Base-by-base conservation (phyloP, 768 basidiomycete species). In the Holtermannia corniformis region DNA sequence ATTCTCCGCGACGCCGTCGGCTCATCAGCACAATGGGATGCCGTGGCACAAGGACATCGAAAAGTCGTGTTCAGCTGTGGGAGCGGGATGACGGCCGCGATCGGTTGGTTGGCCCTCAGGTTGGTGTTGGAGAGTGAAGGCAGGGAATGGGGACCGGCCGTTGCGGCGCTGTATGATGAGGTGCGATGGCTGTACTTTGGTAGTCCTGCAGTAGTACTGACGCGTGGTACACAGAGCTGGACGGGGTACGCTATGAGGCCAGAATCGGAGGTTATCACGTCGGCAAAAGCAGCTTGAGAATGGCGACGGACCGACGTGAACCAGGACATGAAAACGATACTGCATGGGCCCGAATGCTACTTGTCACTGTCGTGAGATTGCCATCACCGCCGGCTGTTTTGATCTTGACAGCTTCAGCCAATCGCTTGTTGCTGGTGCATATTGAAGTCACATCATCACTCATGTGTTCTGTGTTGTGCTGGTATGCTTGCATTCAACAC, bases 71-170 rank as follows among this genome's bases (percentile, higher is more conserved):
- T 85, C 12, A 85, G 78, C 54, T 99, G 93, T 74, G 93, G 93
- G 47, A 93, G 88, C 66, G 93, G 93, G 42, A 96, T 99, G 93
- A 95, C 92, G n/a, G 93, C 93, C 11, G 87, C 81, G 2, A 77
- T 96, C 13, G 77, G 96, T 4, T 96, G 95, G 92, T 77, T 96
- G 53, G 91, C 88, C n/a, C 76, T 95, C 57, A 81, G 85, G 68
- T 63, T 85, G 32, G 62, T 90, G 44, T 62, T 55, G 26, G 60
- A 62, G 44, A 55, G 21, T 14, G 40, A 56, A 19, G 82, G 81
- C 13, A 79, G 80, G 3, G 71, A 79, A 49, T 75, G 76, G 12
- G 65, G 59, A 21, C 75, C 60, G 3, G 58, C 85, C 40, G 65
- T 60, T 50, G 54, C 63, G 21, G 80, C 79, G n/a, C 71, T 97